Conservation (phyloP, 164 flowering plant species). For the Piper betle region DNA sequence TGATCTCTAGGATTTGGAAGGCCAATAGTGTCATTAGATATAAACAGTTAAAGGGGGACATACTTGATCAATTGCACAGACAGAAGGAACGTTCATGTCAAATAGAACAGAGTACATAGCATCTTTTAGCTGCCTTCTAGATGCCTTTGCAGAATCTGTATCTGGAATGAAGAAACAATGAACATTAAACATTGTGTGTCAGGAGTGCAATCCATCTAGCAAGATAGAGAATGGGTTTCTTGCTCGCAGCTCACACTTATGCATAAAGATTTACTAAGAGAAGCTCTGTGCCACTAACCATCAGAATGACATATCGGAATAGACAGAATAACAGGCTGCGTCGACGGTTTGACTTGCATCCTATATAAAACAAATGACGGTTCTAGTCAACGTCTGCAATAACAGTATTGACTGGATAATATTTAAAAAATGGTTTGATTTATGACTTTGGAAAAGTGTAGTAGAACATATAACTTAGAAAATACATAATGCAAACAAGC, state of each 20-base stretch:
- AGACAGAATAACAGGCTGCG: constrained; percentile 65
- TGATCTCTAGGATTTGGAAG: neutral
- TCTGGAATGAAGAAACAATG: constrained; percentile 20
- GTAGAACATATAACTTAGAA: neutral
- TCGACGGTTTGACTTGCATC: constrained; percentile 81
- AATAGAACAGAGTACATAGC: constrained; percentile 57
- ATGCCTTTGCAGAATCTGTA: constrained; percentile 69
- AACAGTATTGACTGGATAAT: too few species aligned
- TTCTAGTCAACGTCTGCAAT: too few species aligned
- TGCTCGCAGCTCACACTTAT: neutral
- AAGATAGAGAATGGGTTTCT: neutral
- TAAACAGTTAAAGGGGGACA: neutral
- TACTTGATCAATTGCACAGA: constrained; percentile 53
- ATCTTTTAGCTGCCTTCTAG: constrained; percentile 68
- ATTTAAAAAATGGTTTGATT: too few species aligned
- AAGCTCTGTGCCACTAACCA: constrained; percentile 30
- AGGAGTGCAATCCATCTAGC: neutral
- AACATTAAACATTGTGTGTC: neutral
- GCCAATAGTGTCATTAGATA: neutral
- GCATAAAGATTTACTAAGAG: neutral
- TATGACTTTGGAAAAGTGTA: too few species aligned
- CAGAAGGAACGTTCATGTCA: constrained; percentile 92
- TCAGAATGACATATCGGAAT: constrained; percentile 74
- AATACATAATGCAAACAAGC: neutral
- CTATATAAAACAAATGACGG: constrained; percentile 23